Base-by-base conservation (phyloP, 768 basidiomycete genomes). In the Amanita rimosa region DNA sequence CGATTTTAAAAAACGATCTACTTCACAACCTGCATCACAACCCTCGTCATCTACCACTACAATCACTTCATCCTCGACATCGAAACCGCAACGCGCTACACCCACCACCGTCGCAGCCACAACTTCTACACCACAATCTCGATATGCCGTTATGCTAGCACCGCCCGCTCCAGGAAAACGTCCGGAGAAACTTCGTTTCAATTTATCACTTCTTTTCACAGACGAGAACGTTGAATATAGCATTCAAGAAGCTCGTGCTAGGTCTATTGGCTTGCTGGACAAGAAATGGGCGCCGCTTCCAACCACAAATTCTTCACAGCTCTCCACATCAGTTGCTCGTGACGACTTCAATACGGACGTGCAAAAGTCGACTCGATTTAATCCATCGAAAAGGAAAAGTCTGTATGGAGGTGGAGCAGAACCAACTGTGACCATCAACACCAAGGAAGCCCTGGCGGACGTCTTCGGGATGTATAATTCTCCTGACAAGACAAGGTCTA, bases 401-500 rank as follows among this genome's bases (percentile, higher is more conserved):
- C 55, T 74, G 35, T 60, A 67, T 50, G 65, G 63, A 7, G 58
- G 60, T 24, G 73, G 64, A 13, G 71, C 68, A 13, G 88, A 91
- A 61, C 86, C 88, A 3, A 91, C 89, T 0, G 83, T 98, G 5
- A 99, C 96, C 0, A 91, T 98, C 57, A 96, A 96, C 62, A 99
- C 96, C 24, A 94, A 92, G 62, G 89, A 91, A 54, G 96, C 96
- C 3, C 73, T 96, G 29, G 86, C 80, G 10, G 92, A 97, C 59
- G 91, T 98, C 36, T 92, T 94, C 66, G 85, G 83, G 46, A 92
- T 98, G 85, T 98, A 93, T 62, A 95, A 96, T 62, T 89, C 86
- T 7, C 87, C 87, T 2, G 86, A 88, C 52, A 87, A 81, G 65
- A 83, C 83, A 0, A 71, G 72, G 39, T 78, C 74, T 44, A 63